A percentile compares a stretch with the other conserved stretches of the same genome.
Conservation (phyloP, 257 asterid species). For the Capsicum chinense region DNA sequence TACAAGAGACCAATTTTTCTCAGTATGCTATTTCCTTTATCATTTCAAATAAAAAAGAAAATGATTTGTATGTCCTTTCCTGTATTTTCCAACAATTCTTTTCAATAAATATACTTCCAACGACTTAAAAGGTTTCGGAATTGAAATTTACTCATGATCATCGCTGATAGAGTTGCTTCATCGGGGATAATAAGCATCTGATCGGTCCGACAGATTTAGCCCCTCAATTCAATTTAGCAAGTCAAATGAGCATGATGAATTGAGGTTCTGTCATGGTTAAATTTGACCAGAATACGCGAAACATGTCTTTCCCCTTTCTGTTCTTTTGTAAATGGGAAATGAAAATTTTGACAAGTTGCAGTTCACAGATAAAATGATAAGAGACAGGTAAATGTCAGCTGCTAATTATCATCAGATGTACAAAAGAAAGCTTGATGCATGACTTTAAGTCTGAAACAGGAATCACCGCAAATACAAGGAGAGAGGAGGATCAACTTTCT, state of each 20-base stretch:
- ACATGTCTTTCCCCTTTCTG: neutral
- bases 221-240: neutral
- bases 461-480: neutral
- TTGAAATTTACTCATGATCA: neutral
- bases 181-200: neutral
- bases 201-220: neutral
- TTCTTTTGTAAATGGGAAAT: neutral
- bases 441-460: neutral
- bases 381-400: neutral
- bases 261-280: neutral
- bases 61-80: neutral
- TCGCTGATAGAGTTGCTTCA: neutral
- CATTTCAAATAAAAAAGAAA: neutral
- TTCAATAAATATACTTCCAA: neutral
- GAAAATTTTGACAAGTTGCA: neutral
- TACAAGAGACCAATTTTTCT: neutral
- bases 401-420: neutral
- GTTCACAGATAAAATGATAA: neutral
- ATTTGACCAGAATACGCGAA: neutral
- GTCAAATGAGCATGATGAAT: neutral
- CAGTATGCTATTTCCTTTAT: neutral
- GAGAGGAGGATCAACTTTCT: neutral
- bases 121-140: neutral
- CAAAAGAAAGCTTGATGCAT: neutral
- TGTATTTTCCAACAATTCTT: neutral